Conservation (phyloP, 2,329 filamentous ascomycete genomes). For the Trichoderma simmonsii region DNA sequence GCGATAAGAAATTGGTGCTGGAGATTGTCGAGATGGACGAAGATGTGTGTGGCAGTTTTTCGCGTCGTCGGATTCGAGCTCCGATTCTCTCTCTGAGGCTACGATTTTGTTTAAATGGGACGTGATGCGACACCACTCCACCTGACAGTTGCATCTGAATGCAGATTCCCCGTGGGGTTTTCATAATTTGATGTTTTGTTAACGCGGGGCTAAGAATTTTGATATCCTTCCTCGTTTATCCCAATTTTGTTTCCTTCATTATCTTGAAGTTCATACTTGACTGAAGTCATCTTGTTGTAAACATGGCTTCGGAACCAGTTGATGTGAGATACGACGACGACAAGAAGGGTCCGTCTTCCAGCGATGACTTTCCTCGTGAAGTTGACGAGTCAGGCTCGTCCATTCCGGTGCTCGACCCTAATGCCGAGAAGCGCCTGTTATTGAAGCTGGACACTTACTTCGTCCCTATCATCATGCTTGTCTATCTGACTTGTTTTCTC, state of each 20-base stretch:
- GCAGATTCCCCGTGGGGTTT: constrained; percentile 9
- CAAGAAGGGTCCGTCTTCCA: constrained; percentile 4
- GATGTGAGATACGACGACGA: background rate
- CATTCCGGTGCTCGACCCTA: constrained; percentile 28
- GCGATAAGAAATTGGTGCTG: background rate
- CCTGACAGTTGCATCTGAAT: background rate
- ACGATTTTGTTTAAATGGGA: constrained; percentile 1
- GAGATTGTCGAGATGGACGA: background rate
- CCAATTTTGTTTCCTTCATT: background rate
- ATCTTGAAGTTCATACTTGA: background rate
- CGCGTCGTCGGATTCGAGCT: background rate
- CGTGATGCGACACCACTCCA: background rate
- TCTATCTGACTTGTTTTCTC: constrained; percentile 53
- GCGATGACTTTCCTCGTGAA: background rate
- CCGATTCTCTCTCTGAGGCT: background rate
- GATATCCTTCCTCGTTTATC: background rate
- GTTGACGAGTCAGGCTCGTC: background rate
- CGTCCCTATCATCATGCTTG: constrained; percentile 49
- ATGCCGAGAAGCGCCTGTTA: constrained; percentile 30
- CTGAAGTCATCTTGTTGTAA: background rate
- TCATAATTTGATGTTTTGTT: background rate
- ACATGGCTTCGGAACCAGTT: background rate
- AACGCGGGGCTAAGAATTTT: background rate
- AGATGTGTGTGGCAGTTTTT: background rate
- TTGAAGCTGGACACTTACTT: constrained; percentile 34